A percentile compares a stretch with the other conserved stretches of the same genome.
These are phyloP conservation scores for Diutina catenulata DNA, from an alignment of 1,139 yeast genomes.

Conservation along the genomic window DNA sequence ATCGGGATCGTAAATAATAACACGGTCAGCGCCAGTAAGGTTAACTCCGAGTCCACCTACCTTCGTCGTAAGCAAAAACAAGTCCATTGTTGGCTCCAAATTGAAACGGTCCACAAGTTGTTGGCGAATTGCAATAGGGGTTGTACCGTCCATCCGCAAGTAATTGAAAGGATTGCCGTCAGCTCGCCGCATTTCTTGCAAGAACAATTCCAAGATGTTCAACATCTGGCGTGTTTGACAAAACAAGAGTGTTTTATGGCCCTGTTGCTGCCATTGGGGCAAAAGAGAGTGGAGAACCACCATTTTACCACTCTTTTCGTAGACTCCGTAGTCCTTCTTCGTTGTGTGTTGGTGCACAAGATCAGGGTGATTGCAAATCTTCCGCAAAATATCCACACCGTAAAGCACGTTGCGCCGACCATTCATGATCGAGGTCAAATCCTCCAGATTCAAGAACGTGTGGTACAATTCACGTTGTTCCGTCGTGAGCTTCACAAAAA, in stretches of 20 bases:
- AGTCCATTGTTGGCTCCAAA: constrained; percentile 38
- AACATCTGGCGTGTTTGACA: constrained; percentile 94
- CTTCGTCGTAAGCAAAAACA: constrained; percentile 79
- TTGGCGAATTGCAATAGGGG: constrained; percentile 71
- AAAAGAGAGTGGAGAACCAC: constrained; percentile 74
- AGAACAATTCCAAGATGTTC: constrained; percentile 63
- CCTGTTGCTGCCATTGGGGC: constrained; percentile 65
- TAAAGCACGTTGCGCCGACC: constrained; percentile 75
- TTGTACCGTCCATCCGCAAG: constrained; percentile 90
- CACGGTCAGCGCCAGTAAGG: constrained; percentile 90
- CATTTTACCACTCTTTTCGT: constrained; percentile 76
- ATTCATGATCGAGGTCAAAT: constrained; percentile 54
- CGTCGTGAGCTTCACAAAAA: constrained; percentile 77
- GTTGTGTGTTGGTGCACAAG: constrained; percentile 48
- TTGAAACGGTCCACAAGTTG: constrained; percentile 72
- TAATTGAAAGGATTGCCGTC: constrained; percentile 24
- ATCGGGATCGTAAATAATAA: constrained; percentile 91
- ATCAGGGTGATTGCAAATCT: constrained; percentile 95
- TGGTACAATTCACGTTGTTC: constrained; percentile 66
- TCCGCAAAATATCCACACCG: constrained; percentile 84
- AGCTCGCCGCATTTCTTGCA: constrained; percentile 27
- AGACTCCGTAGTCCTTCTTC: constrained; percentile 47
- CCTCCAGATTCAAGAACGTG: constrained; percentile 65
- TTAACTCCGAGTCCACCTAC: constrained; percentile 96
- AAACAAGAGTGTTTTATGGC: constrained; percentile 70